Conservation (phyloP, 257 asterid species). For the Anisodus acutangulus region DNA sequence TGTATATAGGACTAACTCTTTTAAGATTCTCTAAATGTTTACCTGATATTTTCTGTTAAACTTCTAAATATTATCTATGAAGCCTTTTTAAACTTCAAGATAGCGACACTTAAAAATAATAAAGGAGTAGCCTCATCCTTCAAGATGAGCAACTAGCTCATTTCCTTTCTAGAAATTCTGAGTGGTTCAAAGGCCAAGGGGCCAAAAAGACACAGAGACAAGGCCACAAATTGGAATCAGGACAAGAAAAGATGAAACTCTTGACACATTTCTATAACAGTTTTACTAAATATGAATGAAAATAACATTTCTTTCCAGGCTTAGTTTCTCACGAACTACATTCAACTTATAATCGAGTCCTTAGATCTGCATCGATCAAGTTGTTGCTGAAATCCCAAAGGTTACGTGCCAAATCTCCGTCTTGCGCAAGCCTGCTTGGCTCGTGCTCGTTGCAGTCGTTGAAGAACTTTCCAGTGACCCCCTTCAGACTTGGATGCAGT, state of each 20-base stretch:
- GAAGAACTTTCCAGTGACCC: conserved; percentile 61
- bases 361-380: conserved; percentile 49
- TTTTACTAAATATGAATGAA: background rate
- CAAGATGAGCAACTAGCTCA: too few species aligned
- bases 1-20: background rate
- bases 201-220: background rate
- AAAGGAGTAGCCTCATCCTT: too few species aligned
- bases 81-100: too few species aligned
- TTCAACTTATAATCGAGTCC: conserved; percentile 23
- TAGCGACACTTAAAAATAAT: too few species aligned
- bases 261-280: background rate
- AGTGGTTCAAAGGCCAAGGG: too few species aligned
- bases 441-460: conserved; percentile 54
- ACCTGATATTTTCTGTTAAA: background rate
- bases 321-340: background rate
- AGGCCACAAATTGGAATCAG: background rate
- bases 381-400: conserved; percentile 76
- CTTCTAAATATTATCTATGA: background rate
- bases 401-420: conserved; percentile 50
- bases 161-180: too few species aligned
- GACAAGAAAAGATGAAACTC: background rate
- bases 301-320: background rate
- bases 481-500: conserved; percentile 60
- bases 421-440: conserved; percentile 47
- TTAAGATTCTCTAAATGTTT: background rate